Conservation (phyloP, 2,329 filamentous ascomycete species). For the Neurospora crassa region DNA sequence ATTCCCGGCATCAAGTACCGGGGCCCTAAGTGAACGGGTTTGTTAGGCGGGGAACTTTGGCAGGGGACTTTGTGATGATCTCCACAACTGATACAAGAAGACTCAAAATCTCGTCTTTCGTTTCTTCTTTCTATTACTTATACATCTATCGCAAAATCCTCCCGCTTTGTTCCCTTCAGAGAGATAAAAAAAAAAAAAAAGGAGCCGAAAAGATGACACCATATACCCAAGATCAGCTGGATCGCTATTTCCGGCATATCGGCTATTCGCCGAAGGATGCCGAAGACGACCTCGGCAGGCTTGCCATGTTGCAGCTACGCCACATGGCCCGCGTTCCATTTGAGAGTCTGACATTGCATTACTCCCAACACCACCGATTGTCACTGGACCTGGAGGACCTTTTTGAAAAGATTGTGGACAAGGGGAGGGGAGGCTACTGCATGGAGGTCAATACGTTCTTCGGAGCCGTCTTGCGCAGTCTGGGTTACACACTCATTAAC, state of each 20-base stretch:
- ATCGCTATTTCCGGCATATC: slow-evolving; percentile 23
- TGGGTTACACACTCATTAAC: slow-evolving; percentile 41
- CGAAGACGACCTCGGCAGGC: slow-evolving; percentile 20
- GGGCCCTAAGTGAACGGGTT: not conserved
- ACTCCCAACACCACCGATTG: slow-evolving; percentile 23
- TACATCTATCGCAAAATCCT: not conserved
- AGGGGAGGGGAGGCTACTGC: slow-evolving; percentile 42
- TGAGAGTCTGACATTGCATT: slow-evolving; percentile 44
- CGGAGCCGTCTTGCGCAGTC: slow-evolving; percentile 33
- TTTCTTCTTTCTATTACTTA: not conserved
- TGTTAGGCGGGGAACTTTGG: not conserved
- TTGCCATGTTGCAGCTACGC: slow-evolving; percentile 24
- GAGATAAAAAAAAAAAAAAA: not conserved
- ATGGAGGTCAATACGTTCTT: slow-evolving; percentile 39
- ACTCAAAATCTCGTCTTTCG: not conserved
- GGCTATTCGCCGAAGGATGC: slow-evolving; percentile 15
- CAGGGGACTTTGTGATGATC: not conserved
- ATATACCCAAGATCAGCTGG: slow-evolving; percentile 22
- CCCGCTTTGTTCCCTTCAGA: not conserved
- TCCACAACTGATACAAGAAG: not conserved
- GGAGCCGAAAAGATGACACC: slow-evolving; percentile 3
- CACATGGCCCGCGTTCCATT: slow-evolving; percentile 44
- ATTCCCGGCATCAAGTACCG: not conserved
- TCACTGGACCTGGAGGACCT: slow-evolving; percentile 22
- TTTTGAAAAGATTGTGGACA: slow-evolving; percentile 29